A percentile compares a stretch with the other conserved stretches of the same genome.
These are phyloP conservation scores for Tephrocybe sp. DNA, from an alignment of 768 basidiomycete species.

Conservation along the genomic window DNA sequence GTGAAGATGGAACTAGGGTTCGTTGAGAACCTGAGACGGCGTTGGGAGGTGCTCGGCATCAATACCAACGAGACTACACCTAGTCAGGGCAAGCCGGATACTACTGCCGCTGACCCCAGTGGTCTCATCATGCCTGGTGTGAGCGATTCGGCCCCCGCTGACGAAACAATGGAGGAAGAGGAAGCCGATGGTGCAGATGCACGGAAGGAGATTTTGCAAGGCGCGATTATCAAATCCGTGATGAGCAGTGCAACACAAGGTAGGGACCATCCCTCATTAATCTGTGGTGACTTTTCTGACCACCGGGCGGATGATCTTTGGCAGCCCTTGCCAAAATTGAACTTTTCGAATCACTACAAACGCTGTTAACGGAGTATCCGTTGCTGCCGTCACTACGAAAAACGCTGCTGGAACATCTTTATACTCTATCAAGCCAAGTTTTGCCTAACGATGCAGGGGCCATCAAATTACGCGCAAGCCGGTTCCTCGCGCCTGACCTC, in stretches of 20 bases:
- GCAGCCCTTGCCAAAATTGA: slow-evolving; percentile 42
- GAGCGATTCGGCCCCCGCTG: slow-evolving; percentile 23
- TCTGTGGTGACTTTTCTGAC: slow-evolving; percentile 6
- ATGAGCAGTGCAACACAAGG: slow-evolving; percentile 75
- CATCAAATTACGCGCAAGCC: slow-evolving; percentile 33
- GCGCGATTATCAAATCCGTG: slow-evolving; percentile 79
- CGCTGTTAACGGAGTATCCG: slow-evolving; percentile 38
- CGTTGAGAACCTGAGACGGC: slow-evolving; percentile 72
- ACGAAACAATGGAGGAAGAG: slow-evolving; percentile 29
- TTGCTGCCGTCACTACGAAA: slow-evolving; percentile 32
- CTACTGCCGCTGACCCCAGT: slow-evolving; percentile 18
- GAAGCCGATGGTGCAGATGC: slow-evolving; percentile 54
- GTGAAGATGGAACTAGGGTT: slow-evolving; percentile 89
- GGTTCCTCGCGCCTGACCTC: slow-evolving; percentile 29
- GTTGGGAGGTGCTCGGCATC: slow-evolving; percentile 83
- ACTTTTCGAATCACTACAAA: slow-evolving; percentile 39
- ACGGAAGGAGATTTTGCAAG: slow-evolving; percentile 68
- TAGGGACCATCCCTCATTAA: slow-evolving; percentile 23
- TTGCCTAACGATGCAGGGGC: slow-evolving; percentile 36
- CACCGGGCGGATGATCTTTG: background rate
- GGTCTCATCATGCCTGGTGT: slow-evolving; percentile 21
- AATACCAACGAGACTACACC: slow-evolving; percentile 25
- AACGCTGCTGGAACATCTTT: slow-evolving; percentile 38
- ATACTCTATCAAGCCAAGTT: slow-evolving; percentile 30
- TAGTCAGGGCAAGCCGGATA: slow-evolving; percentile 13